Conservation (phyloP, 768 basidiomycete species). For the Suillus bovinus region DNA sequence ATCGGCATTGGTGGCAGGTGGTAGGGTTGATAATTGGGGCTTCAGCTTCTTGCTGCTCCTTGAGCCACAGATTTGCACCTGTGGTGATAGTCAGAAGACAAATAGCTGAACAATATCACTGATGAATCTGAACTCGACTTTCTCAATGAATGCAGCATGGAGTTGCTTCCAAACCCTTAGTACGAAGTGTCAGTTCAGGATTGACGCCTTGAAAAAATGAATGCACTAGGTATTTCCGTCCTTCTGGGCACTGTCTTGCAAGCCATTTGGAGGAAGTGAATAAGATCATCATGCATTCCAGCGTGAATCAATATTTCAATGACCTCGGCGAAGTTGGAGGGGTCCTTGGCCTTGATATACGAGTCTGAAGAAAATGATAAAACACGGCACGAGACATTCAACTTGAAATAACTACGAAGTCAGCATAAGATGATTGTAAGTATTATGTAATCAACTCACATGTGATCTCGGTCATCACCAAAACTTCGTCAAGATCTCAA, state of each 20-base stretch:
- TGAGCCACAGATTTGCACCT: slow-evolving; percentile 98
- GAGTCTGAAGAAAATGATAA: slow-evolving; percentile 59
- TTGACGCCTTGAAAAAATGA: not conserved
- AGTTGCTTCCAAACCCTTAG: slow-evolving; percentile 99
- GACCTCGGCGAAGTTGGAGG: slow-evolving; percentile 91
- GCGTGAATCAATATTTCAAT: slow-evolving; percentile 95
- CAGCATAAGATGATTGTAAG: no score
- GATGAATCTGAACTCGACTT: slow-evolving; percentile 90
- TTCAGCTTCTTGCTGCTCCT: slow-evolving; percentile 87
- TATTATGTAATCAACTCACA: no score
- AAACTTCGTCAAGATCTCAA: no score
- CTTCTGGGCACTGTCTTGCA: slow-evolving; percentile 98
- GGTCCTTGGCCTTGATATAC: slow-evolving; percentile 96
- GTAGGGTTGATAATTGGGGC: slow-evolving; percentile 89
- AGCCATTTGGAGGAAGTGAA: slow-evolving; percentile 98
- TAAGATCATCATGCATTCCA: slow-evolving; percentile 90
- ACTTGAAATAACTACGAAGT: no score
- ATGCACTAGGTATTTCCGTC: slow-evolving; percentile 97
- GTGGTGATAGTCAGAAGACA: slow-evolving; percentile 14
- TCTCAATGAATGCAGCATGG: slow-evolving; percentile 97
- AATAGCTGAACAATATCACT: slow-evolving; percentile 17
- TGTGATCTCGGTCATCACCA: no score
- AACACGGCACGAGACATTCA: not conserved
- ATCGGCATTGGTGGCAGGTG: slow-evolving; percentile 54
- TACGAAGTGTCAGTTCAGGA: slow-evolving; percentile 16